These are phyloP conservation scores for Phaseolus lunatus DNA, from an alignment of 306 rosid species.

Conservation along the genomic window DNA sequence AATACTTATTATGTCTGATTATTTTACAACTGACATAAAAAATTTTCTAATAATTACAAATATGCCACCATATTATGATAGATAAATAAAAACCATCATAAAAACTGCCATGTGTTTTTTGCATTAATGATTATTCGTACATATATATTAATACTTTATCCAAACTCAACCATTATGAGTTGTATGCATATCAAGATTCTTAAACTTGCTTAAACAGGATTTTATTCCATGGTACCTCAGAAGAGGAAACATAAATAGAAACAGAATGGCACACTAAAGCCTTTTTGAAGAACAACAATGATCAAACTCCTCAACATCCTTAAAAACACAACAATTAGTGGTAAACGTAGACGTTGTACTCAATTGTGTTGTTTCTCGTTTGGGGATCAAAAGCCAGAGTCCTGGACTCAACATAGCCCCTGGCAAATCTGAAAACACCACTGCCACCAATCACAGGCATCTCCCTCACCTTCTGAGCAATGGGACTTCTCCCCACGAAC, in stretches of 20 bases:
- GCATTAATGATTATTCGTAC: too few species aligned
- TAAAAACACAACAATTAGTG: background rate
- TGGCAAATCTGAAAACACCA: conserved; percentile 71
- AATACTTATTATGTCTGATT: too few species aligned
- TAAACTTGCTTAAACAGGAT: background rate
- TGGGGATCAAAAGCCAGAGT: background rate
- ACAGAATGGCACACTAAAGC: background rate
- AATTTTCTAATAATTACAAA: too few species aligned
- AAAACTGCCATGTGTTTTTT: too few species aligned
- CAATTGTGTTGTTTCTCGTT: conserved; percentile 52
- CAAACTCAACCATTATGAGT: too few species aligned
- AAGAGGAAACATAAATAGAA: background rate
- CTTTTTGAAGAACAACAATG: background rate
- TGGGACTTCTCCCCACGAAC: conserved; percentile 58
- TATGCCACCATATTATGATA: too few species aligned
- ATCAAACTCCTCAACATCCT: background rate
- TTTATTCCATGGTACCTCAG: background rate
- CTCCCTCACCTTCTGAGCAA: conserved; percentile 53
- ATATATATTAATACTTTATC: too few species aligned
- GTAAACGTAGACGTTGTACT: conserved; percentile 53
- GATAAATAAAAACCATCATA: too few species aligned
- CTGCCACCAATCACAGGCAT: conserved; percentile 75
- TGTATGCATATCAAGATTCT: too few species aligned
- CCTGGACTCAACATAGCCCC: conserved; percentile 55
- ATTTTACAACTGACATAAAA: too few species aligned